Evolutionary conservation across 495 filamentous ascomycete genomes (phyloP), one percentile per base, ranked within the genome.

Genomic region (Tetracladium marchalianum): DNA sequence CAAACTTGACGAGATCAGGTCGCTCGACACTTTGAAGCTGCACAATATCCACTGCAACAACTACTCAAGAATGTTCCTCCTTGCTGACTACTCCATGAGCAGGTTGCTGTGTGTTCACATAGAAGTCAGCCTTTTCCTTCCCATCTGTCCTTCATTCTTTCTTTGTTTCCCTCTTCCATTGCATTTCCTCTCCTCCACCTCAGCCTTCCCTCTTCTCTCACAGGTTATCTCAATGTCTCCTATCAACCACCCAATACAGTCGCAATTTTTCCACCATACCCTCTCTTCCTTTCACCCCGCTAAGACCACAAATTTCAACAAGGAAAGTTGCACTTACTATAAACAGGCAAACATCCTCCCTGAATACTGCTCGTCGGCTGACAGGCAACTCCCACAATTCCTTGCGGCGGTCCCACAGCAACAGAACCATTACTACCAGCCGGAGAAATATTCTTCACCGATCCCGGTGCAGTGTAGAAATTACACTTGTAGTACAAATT

Each of bases 41-140:
- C 50, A 44, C 50, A 52, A 41, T 52, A 52, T 16, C 50, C 50
- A 52, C 50, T 52, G 39, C 50, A 52, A 16, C 50, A 52, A 35
- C 16, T 40, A 16, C 37, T 15, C 15, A 35, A 6, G 35, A 38
- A 35, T 13, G 36, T 43, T 5, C 50, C 50, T 5, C 43, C 43
- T 8, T 8, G 15, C 9, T 35, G 44, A 17, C 36, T 32, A 44
- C 41, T 32, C 44, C 44, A 52, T n/a, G 47, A 39, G 18, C 50
- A 52, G 11, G 36, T 39, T 11, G 40, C 49, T 51, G 34, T 22
- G n/a, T n/a, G n/a, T 27, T 27, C 22, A 27, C 22, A 27, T 27
- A 27, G 22, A 27, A 7, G 22, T 27, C 7, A 27, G 22, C 22
- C n/a, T n/a, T n/a, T n/a, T n/a, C n/a, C n/a, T n/a, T n/a, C n/a